Base-by-base conservation (phyloP, 139 green algal genomes). In the Micractinium conductrix region DNA sequence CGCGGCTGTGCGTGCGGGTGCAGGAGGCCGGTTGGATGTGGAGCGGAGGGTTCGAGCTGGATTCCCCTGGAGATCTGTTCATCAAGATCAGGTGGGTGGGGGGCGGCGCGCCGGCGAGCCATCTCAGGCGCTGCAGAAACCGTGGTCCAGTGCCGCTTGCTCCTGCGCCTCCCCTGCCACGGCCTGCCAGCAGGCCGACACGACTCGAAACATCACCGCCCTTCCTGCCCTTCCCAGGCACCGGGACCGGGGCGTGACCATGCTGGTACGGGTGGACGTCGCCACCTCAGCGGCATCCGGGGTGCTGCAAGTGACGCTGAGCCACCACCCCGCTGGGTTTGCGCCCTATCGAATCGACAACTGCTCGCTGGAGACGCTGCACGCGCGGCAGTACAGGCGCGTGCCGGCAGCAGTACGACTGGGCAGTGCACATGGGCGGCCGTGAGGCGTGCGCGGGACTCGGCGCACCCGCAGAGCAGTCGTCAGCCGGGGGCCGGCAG, bases 311-410 rank as follows among this genome's bases (percentile, higher is more conserved):
- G 67, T 90, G 10, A 86, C 83, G 7, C 80, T 96, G 12, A 89
- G 65, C 60, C 83, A 93, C 53, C 88, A 96, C 76, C 79, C 87
- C 28, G 85, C 89, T 1, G 91, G 91, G 58, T 93, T 96, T 87
- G 88, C 90, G 22, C 92, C 92, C 0, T 94, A 94, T 74, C 88
- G 95, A n/a, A 87, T 98, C 28, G 95, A 98, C 83, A 98, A 98
- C 87, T 97, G 91, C 91, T 94, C 94, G 3, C 74, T 82, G 26
- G 88, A 94, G 79, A 90, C 79, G 43, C 87, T 98, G 45, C 89
- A 95, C 42, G 86, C 93, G 21, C 89, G 90, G 48, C 94, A 97
- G 78, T 72, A 81, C 82, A 81, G 82, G 74, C 48, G 50, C 55
- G 80, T 58, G 76, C 12, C 71, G 43, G 33, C 71, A 53, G n/a